Base-by-base conservation (phyloP, 768 basidiomycete species). In the Russula ochroleuca region DNA sequence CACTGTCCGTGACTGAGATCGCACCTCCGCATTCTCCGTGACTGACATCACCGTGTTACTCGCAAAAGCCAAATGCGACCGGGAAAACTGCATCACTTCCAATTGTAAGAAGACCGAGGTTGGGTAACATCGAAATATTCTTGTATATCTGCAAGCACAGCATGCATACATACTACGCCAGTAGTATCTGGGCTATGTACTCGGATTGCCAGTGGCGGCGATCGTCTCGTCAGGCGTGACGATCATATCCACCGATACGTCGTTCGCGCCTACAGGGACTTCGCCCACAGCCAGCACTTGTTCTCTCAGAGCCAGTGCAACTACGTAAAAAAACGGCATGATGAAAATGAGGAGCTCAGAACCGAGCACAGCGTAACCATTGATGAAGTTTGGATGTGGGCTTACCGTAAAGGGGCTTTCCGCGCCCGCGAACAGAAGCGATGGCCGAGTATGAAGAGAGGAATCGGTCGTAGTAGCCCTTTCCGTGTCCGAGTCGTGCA, bases 381-480 rank as follows among this genome's bases (percentile, higher is more conserved):
- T 33, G 51, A 35, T 47, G 5, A 13, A 14, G 13, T 2, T 48
- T 14, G 23, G 47, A 17, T 25, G 11, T 13, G 21, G 63, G 68
- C 77, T 63, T 67, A 90, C 90, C 83, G 58, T 91, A 78, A 35
- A 85, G 67, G 1, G 90, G 86, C 60, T 75, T 78, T 25, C 75
- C 74, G 63, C 76, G 75, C 28, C 77, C 76, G 58, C 74, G 75
- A 15, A 75, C 69, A 45, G 58, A 54, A 49, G 63, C 50, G 54
- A 63, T 51, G 13, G 68, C 57, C 35, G 77, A 72, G 63, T 90
- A 90, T 1, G 78, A 72, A 3, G 83, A 74, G 40, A 92, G 76
- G 74, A 89, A 92, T 15, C 80, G 78, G 74, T 92, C 90, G 68
- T 92, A 92, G 74, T 88, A 91, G 7, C 90, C 90, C 72, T 88